phyloP scores from a whole-genome alignment of 345 rosid species.

The Arabidopsis arenosa region DNA sequence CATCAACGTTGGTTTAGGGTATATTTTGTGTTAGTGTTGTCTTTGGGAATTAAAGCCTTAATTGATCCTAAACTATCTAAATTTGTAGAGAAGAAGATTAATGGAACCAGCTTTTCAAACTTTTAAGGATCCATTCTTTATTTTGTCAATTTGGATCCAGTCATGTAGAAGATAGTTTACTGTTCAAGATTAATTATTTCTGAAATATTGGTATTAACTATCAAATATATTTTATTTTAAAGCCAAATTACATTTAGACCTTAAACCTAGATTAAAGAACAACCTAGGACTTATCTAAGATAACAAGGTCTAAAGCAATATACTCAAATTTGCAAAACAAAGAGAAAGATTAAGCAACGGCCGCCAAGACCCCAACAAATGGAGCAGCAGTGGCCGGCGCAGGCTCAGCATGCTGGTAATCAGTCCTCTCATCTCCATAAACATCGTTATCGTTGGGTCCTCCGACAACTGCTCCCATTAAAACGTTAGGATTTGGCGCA shows the following conservation, averaged over 20 bases:
- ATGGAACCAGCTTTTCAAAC: not conserved
- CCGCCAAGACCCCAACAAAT: slow-evolving; percentile 68
- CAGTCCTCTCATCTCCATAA: slow-evolving; percentile 55
- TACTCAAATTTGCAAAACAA: not conserved
- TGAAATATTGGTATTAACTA: not conserved
- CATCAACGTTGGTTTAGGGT: no score
- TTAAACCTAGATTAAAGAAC: not conserved
- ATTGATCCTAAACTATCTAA: no score
- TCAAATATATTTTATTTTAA: not conserved
- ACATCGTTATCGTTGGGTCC: slow-evolving; percentile 70
- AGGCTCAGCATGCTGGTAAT: slow-evolving; percentile 58
- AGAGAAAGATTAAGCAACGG: slow-evolving; percentile 39
- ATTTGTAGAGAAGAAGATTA: slow-evolving; percentile 29
- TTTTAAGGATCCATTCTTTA: not conserved
- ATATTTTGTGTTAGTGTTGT: no score
- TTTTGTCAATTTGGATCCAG: not conserved
- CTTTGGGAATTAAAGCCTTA: no score
- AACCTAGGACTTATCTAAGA: not conserved
- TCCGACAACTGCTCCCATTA: slow-evolving; percentile 69
- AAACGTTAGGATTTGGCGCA: slow-evolving; percentile 59
- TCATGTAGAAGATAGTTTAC: not conserved
- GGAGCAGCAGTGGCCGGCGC: slow-evolving; percentile 59
- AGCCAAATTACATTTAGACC: not conserved
- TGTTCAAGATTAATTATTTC: not conserved
- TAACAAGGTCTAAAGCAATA: not conserved